Evolutionary conservation across 768 basidiomycete species (phyloP).

Genomic region (Russula foetens): DNA sequence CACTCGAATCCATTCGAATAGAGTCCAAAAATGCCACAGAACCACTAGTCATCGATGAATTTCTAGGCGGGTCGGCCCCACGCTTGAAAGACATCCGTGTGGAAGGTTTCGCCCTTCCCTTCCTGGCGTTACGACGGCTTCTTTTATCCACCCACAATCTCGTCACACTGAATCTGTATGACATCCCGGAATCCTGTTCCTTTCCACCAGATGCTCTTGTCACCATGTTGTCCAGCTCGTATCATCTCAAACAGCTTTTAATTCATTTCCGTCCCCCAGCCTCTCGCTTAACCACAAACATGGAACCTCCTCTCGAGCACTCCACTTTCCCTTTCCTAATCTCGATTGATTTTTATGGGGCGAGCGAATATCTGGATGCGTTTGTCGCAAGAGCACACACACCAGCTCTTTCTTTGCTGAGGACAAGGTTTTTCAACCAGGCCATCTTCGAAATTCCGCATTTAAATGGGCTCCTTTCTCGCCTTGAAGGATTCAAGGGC

Average conservation of each 20-base stretch:
- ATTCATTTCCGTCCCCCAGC: background rate
- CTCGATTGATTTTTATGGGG: background rate
- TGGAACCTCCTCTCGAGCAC: background rate
- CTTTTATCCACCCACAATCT: constrained; percentile 4
- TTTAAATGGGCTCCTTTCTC: background rate
- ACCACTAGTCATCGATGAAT: constrained; percentile 22
- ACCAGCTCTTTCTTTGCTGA: background rate
- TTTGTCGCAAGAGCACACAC: background rate
- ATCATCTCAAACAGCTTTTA: background rate
- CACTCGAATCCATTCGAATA: background rate
- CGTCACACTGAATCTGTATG: background rate
- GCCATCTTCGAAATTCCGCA: background rate
- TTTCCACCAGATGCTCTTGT: background rate
- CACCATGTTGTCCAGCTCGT: background rate
- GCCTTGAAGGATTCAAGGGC: background rate
- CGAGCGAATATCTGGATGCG: constrained; percentile 1
- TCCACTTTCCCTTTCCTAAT: background rate
- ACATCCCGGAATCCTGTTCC: background rate
- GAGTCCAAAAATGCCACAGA: constrained; percentile 28
- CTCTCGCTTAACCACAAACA: background rate
- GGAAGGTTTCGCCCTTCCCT: background rate
- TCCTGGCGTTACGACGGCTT: background rate
- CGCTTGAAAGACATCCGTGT: background rate
- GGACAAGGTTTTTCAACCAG: background rate
- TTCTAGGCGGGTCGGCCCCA: constrained; percentile 4